Evolutionary conservation across 495 filamentous ascomycete genomes (phyloP), one percentile per base, ranked within the genome.

Genomic region (Lindgomyces ingoldianus): DNA sequence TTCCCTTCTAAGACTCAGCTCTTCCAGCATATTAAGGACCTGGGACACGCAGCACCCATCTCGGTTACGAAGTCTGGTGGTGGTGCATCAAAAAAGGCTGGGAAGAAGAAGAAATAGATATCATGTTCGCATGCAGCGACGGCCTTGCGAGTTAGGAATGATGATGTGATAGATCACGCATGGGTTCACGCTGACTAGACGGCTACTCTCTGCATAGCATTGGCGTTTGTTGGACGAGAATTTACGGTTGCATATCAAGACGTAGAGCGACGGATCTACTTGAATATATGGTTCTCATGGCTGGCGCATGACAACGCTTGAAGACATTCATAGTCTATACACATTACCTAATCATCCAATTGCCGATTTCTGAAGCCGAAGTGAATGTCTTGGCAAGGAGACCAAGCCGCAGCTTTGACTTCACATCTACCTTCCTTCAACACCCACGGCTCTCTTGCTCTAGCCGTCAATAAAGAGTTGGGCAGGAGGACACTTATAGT

Each of bases 1-100:
- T 94, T 93, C 67, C 60, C 83, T 0, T 88, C 87, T 4, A 89
- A 84, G 66, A 89, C 82, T 19, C 85, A 85, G 62, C 75, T 96
- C 26, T 91, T 91, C 69, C 79, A 82, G 64, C 91, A 95, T 76
- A 79, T 96, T 36, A 85, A 85, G 72, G 81, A 88, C 74, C 72
- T 36, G 6, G 30, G 14, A 16, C 89, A 92, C 73, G 85, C 85
- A 16, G 81, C 82, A 60, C 78, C 78, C 8, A 70, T 79, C 25
- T 14, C 71, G n/a, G 75, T 74, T 55, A 48, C 49, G 16, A 64
- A 64, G 42, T 63, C 52, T 8, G 44, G 30, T 24, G 46, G 60
- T 19, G 53, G 57, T 24, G 52, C 18, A 16, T 24, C 26, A 39
- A 63, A 60, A 56, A 64, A 49, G 30, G 58, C 54, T 46, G n/a